Evolutionary conservation across 192 early-diverging fungal species (phyloP).

Genomic region (Umbelopsis vinacea): DNA sequence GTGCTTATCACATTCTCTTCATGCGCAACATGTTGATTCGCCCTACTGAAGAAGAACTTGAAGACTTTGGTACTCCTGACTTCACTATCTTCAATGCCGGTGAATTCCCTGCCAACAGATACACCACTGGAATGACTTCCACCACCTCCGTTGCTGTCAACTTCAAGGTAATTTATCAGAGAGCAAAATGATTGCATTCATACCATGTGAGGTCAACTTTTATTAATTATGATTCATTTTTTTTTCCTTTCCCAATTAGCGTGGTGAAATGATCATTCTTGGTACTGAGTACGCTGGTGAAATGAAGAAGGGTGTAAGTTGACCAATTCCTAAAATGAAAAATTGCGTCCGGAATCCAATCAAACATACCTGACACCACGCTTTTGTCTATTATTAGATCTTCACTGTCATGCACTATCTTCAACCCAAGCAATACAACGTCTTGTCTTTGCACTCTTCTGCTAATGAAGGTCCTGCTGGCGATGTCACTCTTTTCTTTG

Average conservation of each 20-base stretch:
- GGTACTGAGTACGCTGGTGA: constrained; percentile 99
- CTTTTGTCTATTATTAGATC: constrained; percentile 41
- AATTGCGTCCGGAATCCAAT: neutral
- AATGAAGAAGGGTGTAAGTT: constrained; percentile 97
- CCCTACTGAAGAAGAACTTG: constrained; percentile 88
- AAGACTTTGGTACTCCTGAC: constrained; percentile 92
- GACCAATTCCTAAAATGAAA: neutral
- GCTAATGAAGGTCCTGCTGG: constrained; percentile 90
- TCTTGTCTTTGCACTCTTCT: constrained; percentile 90
- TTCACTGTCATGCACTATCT: constrained; percentile 99
- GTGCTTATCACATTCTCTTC: constrained; percentile 96
- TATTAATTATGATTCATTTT: neutral
- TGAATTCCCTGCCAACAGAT: constrained; percentile 90
- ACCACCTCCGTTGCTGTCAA: constrained; percentile 90
- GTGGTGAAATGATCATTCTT: constrained; percentile 96
- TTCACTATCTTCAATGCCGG: constrained; percentile 99
- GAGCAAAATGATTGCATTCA: neutral
- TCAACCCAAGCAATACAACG: constrained; percentile 89
- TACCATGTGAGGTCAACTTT: neutral
- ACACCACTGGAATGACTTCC: constrained; percentile 95
- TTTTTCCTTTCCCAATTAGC: constrained; percentile 26
- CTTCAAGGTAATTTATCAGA: constrained; percentile 64
- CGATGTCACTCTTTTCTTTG: constrained; percentile 98
- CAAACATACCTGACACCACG: neutral
- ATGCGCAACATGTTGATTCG: constrained; percentile 99